Conservation (phyloP, 2,329 filamentous ascomycete genomes). For the Diatrype stigma region DNA sequence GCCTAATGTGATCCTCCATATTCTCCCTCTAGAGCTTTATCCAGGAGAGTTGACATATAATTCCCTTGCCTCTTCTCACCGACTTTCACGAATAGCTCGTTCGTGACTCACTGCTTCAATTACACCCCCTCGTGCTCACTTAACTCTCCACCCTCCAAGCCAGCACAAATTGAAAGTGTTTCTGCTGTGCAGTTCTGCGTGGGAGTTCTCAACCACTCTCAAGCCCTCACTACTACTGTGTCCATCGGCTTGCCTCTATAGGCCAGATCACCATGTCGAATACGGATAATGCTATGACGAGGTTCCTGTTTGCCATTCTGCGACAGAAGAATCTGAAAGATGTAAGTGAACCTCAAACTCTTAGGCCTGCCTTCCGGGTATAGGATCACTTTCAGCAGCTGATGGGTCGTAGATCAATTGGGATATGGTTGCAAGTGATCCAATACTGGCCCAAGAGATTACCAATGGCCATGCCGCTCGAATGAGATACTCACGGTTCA, state of each 20-base stretch:
- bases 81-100: conserved; percentile 31
- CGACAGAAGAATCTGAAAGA: conserved; percentile 58
- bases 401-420: conserved; percentile 49
- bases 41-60: conserved; percentile 32
- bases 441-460: conserved; percentile 49
- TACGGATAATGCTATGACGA: conserved; percentile 53
- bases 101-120: conserved; percentile 36
- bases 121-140: conserved; percentile 27
- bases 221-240: conserved; percentile 1
- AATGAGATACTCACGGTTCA: conserved; percentile 56
- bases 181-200: conserved; percentile 26
- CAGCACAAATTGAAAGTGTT: conserved; percentile 16
- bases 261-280: conserved; percentile 42
- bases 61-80: conserved; percentile 35
- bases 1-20: conserved; percentile 27
- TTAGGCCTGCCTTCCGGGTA: neutral
- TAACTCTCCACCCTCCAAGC: conserved; percentile 15
- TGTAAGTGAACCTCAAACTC: conserved; percentile 36
- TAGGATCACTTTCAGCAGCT: conserved; percentile 8
- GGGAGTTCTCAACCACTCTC: conserved; percentile 14
- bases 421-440: conserved; percentile 52
- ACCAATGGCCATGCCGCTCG: conserved; percentile 58
- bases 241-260: conserved; percentile 5
- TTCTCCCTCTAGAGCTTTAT: conserved; percentile 21
- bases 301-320: conserved; percentile 57